A percentile compares a stretch with the other conserved stretches of the same genome.
Evolutionary conservation across 2,329 filamentous ascomycete genomes (phyloP).

Genomic region (Colletotrichum tofieldiae): DNA sequence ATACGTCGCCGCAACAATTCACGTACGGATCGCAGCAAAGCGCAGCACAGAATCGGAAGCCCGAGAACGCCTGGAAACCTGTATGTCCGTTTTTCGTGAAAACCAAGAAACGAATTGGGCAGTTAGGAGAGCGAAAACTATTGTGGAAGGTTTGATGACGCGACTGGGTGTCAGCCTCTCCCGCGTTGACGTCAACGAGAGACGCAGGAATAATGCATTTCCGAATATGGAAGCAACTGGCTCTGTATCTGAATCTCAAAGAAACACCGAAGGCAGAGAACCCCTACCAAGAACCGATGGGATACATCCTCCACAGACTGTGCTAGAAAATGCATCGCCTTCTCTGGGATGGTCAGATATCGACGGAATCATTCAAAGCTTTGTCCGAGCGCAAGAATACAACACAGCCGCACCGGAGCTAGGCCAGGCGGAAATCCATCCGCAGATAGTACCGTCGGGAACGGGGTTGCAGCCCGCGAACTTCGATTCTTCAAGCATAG

Average conservation of each 20-base stretch:
- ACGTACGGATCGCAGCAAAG: constrained; percentile 65
- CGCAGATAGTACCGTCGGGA: neutral
- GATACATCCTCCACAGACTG: neutral
- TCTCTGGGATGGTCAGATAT: constrained; percentile 51
- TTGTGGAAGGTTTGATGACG: constrained; percentile 63
- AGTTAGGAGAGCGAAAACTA: constrained; percentile 60
- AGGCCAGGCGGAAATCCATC: neutral
- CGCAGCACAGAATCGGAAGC: constrained; percentile 57
- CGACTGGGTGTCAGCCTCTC: constrained; percentile 55
- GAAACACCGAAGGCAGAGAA: neutral
- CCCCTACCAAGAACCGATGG: neutral
- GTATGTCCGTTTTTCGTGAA: constrained; percentile 62
- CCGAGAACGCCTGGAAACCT: constrained; percentile 58
- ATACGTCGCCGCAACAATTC: constrained; percentile 69
- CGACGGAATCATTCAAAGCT: constrained; percentile 56
- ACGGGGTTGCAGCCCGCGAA: neutral
- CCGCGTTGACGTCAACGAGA: neutral
- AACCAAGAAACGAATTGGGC: constrained; percentile 68
- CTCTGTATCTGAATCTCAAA: neutral
- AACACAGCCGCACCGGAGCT: constrained; percentile 16
- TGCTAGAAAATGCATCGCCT: constrained; percentile 17
- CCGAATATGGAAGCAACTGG: neutral
- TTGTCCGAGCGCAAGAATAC: constrained; percentile 47
- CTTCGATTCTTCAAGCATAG: neutral
- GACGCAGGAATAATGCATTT: neutral